These are phyloP conservation scores for Helotiales sp. DNA, from an alignment of 2,329 filamentous ascomycete genomes.

Conservation along the genomic window DNA sequence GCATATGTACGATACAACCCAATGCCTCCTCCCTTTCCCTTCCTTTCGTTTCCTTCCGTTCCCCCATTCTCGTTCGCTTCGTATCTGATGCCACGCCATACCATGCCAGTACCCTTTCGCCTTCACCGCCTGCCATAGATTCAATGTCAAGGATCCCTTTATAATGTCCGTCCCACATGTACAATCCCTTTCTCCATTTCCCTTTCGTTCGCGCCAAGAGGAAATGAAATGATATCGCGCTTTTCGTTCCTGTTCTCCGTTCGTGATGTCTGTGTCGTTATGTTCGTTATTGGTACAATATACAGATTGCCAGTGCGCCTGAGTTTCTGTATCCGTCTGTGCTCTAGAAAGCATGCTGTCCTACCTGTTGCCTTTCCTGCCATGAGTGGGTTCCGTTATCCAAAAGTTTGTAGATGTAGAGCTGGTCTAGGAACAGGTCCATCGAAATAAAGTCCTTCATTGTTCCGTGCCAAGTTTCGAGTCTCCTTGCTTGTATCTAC, in stretches of 20 bases:
- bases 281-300: constrained; percentile 18
- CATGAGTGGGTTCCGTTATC: not conserved
- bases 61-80: not conserved
- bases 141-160: not conserved
- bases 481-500: no score
- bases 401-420: not conserved
- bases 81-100: no score
- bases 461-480: no score
- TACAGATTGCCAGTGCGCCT: constrained; percentile 1
- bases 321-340: not conserved
- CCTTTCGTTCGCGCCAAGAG: not conserved
- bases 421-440: no score
- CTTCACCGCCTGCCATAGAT: not conserved
- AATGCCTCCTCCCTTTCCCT: not conserved
- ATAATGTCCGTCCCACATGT: not conserved
- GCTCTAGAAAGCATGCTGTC: not conserved
- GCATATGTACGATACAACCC: constrained; percentile 1
- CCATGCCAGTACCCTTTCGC: not conserved
- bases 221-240: no score
- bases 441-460: no score
- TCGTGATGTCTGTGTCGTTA: constrained; percentile 7
- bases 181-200: not conserved
- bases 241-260: not conserved
- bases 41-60: not conserved
- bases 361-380: not conserved